Evolutionary conservation across 345 rosid species (phyloP).

Genomic region (Brassica rapa): DNA sequence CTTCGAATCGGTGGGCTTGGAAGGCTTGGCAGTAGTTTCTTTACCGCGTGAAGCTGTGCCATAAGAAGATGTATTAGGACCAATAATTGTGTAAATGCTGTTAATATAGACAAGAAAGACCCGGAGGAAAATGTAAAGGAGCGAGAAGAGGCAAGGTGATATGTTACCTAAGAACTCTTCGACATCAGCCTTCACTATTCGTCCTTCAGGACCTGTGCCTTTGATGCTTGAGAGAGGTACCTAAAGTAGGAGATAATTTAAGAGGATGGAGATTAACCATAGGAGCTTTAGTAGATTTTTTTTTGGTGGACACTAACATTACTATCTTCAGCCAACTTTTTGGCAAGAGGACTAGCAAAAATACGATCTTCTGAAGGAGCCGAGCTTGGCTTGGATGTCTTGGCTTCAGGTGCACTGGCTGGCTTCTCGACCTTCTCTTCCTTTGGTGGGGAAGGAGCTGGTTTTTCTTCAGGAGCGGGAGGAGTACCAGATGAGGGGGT

Average conservation of each 20-base stretch:
- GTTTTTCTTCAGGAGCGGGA: slow-evolving; percentile 47
- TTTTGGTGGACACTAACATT: slow-evolving; percentile 47
- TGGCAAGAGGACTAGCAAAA: slow-evolving; percentile 93
- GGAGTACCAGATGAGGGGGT: slow-evolving; percentile 56
- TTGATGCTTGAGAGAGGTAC: slow-evolving; percentile 76
- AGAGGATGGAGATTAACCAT: slow-evolving; percentile 8
- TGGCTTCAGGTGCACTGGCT: slow-evolving; percentile 62
- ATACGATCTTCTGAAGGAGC: slow-evolving; percentile 63
- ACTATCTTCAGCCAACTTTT: slow-evolving; percentile 85
- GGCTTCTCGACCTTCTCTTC: slow-evolving; percentile 61
- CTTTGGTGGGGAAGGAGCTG: slow-evolving; percentile 58
- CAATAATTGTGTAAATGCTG: slow-evolving; percentile 15
- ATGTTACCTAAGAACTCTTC: slow-evolving; percentile 86
- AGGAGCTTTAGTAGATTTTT: neutral
- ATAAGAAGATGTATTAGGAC: slow-evolving; percentile 25
- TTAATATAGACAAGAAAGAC: neutral
- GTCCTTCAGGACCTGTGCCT: slow-evolving; percentile 95
- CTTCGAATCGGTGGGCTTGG: slow-evolving; percentile 48
- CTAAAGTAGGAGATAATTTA: slow-evolving; percentile 30
- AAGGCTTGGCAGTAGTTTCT: slow-evolving; percentile 59
- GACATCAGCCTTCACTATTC: slow-evolving; percentile 84
- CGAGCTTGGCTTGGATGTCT: slow-evolving; percentile 52
- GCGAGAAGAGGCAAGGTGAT: slow-evolving; percentile 1
- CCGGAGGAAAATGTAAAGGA: neutral
- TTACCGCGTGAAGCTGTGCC: slow-evolving; percentile 68